Conservation (phyloP, 1,139 yeast species). For the Scheffersomyces segobiensis region DNA sequence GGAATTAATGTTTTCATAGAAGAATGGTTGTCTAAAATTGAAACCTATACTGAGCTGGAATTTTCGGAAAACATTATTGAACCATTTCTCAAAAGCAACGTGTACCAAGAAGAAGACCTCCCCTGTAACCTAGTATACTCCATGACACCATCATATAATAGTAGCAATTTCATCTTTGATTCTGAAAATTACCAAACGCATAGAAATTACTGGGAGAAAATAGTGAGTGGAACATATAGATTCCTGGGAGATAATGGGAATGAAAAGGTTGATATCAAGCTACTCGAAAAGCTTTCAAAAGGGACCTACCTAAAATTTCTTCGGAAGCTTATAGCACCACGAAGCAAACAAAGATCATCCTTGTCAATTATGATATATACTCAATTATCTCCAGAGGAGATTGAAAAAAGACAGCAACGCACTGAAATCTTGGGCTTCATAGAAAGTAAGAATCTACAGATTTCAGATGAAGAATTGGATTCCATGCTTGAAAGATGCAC, state of each 20-base stretch:
- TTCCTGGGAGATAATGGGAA: constrained; percentile 33
- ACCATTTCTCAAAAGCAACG: constrained; percentile 31
- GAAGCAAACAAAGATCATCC: constrained; percentile 32
- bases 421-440: constrained; percentile 42
- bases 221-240: constrained; percentile 40
- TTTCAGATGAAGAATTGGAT: constrained; percentile 34
- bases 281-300: constrained; percentile 25
- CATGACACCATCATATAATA: constrained; percentile 21
- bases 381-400: constrained; percentile 26
- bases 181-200: constrained; percentile 38
- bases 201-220: constrained; percentile 48
- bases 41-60: constrained; percentile 23
- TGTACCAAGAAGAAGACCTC: constrained; percentile 6
- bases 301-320: constrained; percentile 33
- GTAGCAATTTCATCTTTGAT: constrained; percentile 24
- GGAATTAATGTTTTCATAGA: constrained; percentile 49
- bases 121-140: constrained; percentile 24
- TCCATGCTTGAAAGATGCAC: constrained; percentile 33
- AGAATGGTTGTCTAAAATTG: constrained; percentile 31
- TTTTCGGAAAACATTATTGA: constrained; percentile 34
- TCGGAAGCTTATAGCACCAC: constrained; percentile 31
- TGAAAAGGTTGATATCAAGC: constrained; percentile 31
- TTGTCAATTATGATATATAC: constrained; percentile 34
- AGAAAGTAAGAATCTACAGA: constrained; percentile 42
- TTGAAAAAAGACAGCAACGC: constrained; percentile 26